Base-by-base conservation (phyloP, 2,329 filamentous ascomycete species). In the Daldinia sp. region DNA sequence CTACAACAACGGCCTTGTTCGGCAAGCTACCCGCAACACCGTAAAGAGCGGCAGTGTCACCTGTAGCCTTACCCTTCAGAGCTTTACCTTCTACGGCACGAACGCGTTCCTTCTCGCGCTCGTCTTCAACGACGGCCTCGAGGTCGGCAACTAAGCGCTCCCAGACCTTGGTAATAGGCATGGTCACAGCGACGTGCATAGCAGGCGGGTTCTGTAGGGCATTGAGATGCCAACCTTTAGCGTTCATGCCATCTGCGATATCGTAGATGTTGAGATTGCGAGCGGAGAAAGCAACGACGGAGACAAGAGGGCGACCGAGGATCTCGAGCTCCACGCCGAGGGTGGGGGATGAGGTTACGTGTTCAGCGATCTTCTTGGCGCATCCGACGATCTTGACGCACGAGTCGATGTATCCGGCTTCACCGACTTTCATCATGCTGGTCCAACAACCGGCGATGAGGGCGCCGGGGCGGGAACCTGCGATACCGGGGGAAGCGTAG, bases 371-470 rank as follows among this genome's bases (percentile, higher is more conserved):
- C 75, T 90, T 90, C 82, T 94, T 94, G 66, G 94, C 86, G 1
- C 92, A 86, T 63, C 92, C 92, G 4, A 99, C 92, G 70, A 99
- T 98, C 75, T 91, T 87, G 73, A 90, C 87, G 77, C 94, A 97
- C 5, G 93, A 88, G 64, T 92, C 88, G 25, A 97, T 84, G 78
- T 99, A 99, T 4, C 95, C 95, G 25, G 86, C 82, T 77, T 97
- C 92, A 66, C 95, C 95, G 27, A 96, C 87, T 53, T 84, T 87
- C 90, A 99, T 94, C 74, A 99, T 82, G 77, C 88, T 93, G 1
- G 94, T 89, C 95, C 96, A 99, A 82, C 94, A 97, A 48, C 92
- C 94, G 1, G 95, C 95, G 69, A 99, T 99, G 58, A 99, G 83
- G 1, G 95, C 94, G 47, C 95, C 95, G 0, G 95, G 94, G 0